Evolutionary conservation across 352 stramenopile species (phyloP).

Genomic region (Pythium insidiosum): DNA sequence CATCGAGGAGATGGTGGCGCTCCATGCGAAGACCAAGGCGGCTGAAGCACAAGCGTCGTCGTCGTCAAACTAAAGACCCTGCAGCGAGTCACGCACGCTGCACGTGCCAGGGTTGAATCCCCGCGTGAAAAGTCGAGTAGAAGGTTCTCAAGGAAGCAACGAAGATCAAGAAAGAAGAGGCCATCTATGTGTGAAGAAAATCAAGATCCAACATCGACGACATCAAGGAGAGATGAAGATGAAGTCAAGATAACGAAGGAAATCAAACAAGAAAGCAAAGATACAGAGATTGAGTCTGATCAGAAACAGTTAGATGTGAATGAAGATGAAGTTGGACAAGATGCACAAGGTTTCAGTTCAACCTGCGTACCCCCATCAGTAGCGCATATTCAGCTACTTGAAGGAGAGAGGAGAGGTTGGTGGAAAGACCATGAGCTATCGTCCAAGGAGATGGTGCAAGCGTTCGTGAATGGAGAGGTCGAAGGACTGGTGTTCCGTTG

Average conservation of each 20-base stretch:
- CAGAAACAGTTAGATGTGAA: neutral
- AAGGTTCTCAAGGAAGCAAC: neutral
- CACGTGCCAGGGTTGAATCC: neutral
- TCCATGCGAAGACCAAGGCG: neutral
- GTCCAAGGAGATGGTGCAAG: conserved; percentile 2
- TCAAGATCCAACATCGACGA: neutral
- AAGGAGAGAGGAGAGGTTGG: conserved; percentile 3
- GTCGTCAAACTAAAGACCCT: conserved; percentile 1
- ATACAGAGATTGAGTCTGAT: neutral
- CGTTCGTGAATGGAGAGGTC: conserved; percentile 6
- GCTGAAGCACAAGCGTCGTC: neutral
- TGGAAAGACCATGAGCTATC: conserved; percentile 2
- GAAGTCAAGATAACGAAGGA: neutral
- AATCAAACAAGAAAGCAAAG: too few relatives aligned
- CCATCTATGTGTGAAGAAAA: neutral
- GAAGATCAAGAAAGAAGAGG: neutral
- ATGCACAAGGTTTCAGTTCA: too few relatives aligned
- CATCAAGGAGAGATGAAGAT: neutral
- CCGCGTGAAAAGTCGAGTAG: neutral
- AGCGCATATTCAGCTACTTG: neutral
- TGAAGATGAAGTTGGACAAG: neutral
- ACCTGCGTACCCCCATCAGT: too few relatives aligned
- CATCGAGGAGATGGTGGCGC: conserved; percentile 1
- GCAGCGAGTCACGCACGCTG: conserved; percentile 1
- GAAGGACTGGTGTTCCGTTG: conserved; percentile 4